A percentile compares a stretch with the other conserved stretches of the same genome.
Conservation (phyloP, 345 rosid species). For the Acer campestre region DNA sequence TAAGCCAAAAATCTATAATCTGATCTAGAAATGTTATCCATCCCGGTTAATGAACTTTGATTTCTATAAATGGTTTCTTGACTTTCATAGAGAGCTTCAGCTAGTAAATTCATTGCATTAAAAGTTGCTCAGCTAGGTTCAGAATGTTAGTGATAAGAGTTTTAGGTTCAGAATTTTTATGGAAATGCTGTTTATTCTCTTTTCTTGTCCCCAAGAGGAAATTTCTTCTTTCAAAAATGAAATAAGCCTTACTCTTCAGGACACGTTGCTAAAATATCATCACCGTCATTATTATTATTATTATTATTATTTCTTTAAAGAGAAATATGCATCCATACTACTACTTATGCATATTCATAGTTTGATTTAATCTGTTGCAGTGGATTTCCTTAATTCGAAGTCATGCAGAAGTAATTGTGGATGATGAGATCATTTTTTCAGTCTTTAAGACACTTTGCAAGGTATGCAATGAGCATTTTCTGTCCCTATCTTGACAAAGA, state of each 20-base stretch:
- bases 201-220: neutral
- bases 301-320: neutral
- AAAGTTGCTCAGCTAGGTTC: neutral
- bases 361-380: conserved; percentile 38
- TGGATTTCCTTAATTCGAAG: conserved; percentile 80
- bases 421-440: conserved; percentile 66
- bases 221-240: neutral
- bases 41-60: neutral
- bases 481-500: neutral
- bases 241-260: neutral
- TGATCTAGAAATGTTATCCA: neutral
- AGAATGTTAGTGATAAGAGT: neutral
- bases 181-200: neutral
- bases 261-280: neutral
- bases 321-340: neutral
- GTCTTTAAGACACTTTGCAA: conserved; percentile 76
- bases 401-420: conserved; percentile 73
- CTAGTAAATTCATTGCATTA: neutral
- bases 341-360: neutral
- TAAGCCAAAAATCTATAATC: neutral
- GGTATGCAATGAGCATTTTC: conserved; percentile 40
- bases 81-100: neutral
- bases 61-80: neutral
- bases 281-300: neutral
- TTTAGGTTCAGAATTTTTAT: neutral